Conservation (phyloP, 1,284 basidiomycete genomes). For the Wallemia hederae region DNA sequence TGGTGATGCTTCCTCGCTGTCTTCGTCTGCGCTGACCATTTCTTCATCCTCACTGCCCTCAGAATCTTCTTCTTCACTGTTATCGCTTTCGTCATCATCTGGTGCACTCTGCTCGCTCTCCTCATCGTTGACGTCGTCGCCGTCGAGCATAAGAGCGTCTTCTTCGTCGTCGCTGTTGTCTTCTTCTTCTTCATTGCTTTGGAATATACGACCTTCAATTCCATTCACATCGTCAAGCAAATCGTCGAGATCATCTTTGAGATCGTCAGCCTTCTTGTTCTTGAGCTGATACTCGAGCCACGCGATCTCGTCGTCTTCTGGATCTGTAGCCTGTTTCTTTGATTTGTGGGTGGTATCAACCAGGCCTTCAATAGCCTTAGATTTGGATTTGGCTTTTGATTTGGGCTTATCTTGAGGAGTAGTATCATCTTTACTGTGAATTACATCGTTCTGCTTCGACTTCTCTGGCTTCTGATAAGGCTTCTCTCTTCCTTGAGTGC, state of each 20-base stretch:
- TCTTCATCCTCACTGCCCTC: constrained; percentile 7
- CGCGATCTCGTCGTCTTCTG: constrained; percentile 46
- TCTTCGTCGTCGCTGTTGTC: constrained; percentile 5
- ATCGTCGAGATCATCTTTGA: constrained; percentile 26
- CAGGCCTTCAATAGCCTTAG: constrained; percentile 1
- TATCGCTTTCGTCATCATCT: constrained; percentile 4
- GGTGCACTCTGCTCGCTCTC: constrained; percentile 2
- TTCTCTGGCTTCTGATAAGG: neutral
- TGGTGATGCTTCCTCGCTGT: constrained; percentile 3
- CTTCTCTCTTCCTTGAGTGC: neutral
- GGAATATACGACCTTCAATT: constrained; percentile 15
- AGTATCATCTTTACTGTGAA: neutral
- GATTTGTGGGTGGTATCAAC: constrained; percentile 5
- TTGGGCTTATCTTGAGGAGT: neutral
- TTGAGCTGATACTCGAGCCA: constrained; percentile 44
- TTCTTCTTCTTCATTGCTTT: constrained; percentile 9
- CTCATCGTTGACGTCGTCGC: constrained; percentile 4
- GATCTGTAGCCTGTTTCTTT: constrained; percentile 23
- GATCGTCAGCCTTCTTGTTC: constrained; percentile 18
- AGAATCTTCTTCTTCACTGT: constrained; percentile 5
- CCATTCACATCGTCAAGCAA: constrained; percentile 21
- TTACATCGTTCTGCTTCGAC: neutral
- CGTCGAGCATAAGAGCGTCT: constrained; percentile 4
- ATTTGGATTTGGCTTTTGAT: neutral
- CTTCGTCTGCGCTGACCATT: constrained; percentile 6